Conservation (phyloP, 345 rosid genomes). For the Noccaea caerulescens region DNA sequence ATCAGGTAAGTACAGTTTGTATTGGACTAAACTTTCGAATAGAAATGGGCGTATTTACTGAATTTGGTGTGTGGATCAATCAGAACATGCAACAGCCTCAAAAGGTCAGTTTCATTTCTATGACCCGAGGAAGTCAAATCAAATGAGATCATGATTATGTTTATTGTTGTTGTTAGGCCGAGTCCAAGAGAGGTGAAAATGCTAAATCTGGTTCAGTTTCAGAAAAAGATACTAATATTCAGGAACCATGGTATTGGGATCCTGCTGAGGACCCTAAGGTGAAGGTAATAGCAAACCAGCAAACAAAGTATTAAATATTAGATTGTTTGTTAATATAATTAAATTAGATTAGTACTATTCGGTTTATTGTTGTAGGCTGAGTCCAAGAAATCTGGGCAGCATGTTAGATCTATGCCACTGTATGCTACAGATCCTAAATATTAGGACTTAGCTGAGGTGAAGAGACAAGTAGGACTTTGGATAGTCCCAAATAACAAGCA, state of each 20-base stretch:
- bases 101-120: conserved; percentile 25
- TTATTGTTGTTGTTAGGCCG: neutral
- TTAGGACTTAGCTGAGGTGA: neutral
- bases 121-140: neutral
- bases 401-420: conserved; percentile 24
- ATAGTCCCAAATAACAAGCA: conserved; percentile 2
- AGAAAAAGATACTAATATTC: neutral
- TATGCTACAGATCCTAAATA: conserved; percentile 8
- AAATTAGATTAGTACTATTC: neutral
- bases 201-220: conserved; percentile 11
- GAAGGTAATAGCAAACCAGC: conserved; percentile 14
- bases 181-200: conserved; percentile 7
- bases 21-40: neutral
- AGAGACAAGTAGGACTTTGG: conserved; percentile 8
- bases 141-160: neutral
- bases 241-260: conserved; percentile 30
- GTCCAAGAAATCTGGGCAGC: conserved; percentile 44
- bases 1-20: neutral
- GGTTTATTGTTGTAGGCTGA: conserved; percentile 47
- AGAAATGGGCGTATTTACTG: conserved; percentile 5
- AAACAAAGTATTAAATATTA: neutral
- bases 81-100: conserved; percentile 28
- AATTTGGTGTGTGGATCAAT: conserved; percentile 19
- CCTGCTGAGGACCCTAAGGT: conserved; percentile 12
- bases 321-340: neutral